Base-by-base conservation (phyloP, 495 filamentous ascomycete genomes). In the Parathielavia hyrcaniae region DNA sequence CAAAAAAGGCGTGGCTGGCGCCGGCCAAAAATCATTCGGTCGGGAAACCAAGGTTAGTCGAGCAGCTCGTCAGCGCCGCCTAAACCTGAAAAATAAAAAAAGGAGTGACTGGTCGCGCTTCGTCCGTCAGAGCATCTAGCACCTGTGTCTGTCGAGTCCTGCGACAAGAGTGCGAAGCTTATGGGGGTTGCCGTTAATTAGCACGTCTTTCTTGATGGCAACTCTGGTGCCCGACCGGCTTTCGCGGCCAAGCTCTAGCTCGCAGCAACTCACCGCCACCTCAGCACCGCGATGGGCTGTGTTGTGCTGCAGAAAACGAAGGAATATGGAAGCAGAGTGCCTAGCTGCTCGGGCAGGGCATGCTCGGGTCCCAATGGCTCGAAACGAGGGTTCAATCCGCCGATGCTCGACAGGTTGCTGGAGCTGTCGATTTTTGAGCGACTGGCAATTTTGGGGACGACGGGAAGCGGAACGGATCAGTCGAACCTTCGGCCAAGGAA, bases 1-100 rank as follows among this genome's bases (percentile, higher is more conserved):
- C 44, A 38, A 63, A 66, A 68, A 66, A 54, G 58, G 58, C 58
- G 65, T 68, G 65, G 65, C 63, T 65, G 65, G 65, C 61, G 38
- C 50, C 40, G 53, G 64, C 41, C 47, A 56, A 66, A 63, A 61
- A 58, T 59, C 43, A 43, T 48, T 50, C 23, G 41, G 60, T 40
- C 19, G 34, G 49, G 55, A 46, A 45, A 14, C 3, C 36, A 16
- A 23, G n/a, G 13, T 30, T 30, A 30, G 36, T 39, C 50, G 53
- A 47, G 46, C 45, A 43, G 40, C 47, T 56, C 41, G 56, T 53
- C 36, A 38, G 50, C 45, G 48, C 47, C 51, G 46, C 46, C 55
- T 4, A 45, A 55, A 51, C 47, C 40, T 38, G 20, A 22, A 44
- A 48, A 49, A 20, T 50, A 50, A 22, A 53, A 40, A 55, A 58